Conservation (phyloP, 129 eudicot species). For the Erigeron canadensis region DNA sequence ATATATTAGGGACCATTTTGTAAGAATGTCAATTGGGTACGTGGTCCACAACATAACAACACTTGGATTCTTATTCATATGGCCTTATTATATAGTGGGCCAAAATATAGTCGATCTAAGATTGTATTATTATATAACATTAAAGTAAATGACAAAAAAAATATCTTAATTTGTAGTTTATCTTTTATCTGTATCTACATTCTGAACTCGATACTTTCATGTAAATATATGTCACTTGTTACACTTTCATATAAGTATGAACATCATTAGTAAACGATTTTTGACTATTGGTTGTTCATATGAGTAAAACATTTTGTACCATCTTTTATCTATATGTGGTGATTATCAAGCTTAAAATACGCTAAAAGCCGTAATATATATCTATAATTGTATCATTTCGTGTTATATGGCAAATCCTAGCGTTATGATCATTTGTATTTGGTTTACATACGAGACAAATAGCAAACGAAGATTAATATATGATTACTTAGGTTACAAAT, state of each 20-base stretch:
- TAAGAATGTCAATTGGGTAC: neutral
- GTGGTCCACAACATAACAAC: conserved; percentile 17
- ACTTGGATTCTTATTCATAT: conserved; percentile 4
- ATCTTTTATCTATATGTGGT: too few species aligned
- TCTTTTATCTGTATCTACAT: too few species aligned
- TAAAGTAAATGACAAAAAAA: neutral
- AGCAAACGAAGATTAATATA: neutral
- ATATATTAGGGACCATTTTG: conserved; percentile 7
- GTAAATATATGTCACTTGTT: too few species aligned
- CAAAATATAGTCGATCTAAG: neutral
- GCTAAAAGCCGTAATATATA: too few species aligned
- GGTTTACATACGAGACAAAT: neutral
- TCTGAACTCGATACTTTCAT: too few species aligned
- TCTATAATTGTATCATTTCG: neutral
- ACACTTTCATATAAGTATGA: too few species aligned
- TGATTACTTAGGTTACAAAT: conserved; percentile 18
- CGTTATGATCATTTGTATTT: neutral
- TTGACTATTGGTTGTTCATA: too few species aligned
- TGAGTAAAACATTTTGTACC: too few species aligned
- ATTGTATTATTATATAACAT: neutral
- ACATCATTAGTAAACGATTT: too few species aligned
- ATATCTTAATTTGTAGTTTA: neutral
- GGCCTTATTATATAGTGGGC: neutral
- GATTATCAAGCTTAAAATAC: too few species aligned
- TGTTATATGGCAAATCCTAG: neutral